Evolutionary conservation across 805 yeast species (phyloP).

Genomic region (Priceomyces carsonii): DNA sequence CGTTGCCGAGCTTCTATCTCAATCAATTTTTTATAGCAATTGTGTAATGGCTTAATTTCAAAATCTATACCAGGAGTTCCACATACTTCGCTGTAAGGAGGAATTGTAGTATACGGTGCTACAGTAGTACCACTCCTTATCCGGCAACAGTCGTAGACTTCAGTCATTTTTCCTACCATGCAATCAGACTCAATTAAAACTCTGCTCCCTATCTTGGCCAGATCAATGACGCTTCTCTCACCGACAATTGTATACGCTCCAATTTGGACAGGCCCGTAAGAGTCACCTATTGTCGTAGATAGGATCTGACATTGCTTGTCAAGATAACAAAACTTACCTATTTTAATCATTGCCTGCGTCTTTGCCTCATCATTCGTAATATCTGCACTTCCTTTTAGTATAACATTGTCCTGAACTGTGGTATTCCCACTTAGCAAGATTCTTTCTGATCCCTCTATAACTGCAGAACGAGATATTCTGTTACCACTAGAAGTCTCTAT

Average conservation of each 20-base stretch:
- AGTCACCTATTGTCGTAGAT: conserved; percentile 18
- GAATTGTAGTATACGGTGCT: conserved; percentile 47
- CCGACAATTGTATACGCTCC: conserved; percentile 53
- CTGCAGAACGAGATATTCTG: conserved; percentile 46
- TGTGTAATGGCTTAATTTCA: conserved; percentile 22
- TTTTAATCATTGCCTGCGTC: conserved; percentile 31
- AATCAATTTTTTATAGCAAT: conserved; percentile 34
- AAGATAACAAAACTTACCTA: conserved; percentile 50
- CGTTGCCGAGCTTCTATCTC: conserved; percentile 35
- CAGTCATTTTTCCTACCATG: conserved; percentile 31
- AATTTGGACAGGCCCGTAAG: conserved; percentile 32
- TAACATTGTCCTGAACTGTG: conserved; percentile 39
- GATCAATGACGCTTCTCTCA: conserved; percentile 25
- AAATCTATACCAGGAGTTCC: conserved; percentile 39
- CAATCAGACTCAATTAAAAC: conserved; percentile 48
- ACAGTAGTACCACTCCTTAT: conserved; percentile 42
- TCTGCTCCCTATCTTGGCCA: conserved; percentile 48
- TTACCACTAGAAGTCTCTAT: conserved; percentile 54
- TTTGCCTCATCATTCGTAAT: conserved; percentile 11
- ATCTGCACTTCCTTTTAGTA: conserved; percentile 33
- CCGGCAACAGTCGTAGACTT: conserved; percentile 54
- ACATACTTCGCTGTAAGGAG: conserved; percentile 51
- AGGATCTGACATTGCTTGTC: conserved; percentile 25
- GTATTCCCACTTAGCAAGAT: conserved; percentile 50
- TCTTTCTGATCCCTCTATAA: conserved; percentile 41